Conservation (phyloP, 1,284 basidiomycete genomes). For the Exsudoporus floridanus region DNA sequence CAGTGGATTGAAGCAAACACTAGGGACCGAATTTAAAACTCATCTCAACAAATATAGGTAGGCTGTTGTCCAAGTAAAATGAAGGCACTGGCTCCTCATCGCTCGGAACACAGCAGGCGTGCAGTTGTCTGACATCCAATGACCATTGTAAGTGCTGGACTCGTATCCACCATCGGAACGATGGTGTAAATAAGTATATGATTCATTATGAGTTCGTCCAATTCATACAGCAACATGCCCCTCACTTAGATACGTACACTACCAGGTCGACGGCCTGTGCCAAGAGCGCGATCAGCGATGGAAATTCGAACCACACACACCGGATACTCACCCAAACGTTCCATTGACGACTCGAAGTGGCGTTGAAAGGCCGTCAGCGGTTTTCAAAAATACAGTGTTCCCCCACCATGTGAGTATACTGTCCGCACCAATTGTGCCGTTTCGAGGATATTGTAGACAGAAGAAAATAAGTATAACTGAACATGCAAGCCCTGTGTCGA, state of each 20-base stretch:
- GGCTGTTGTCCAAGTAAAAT: not conserved
- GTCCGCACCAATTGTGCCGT: slow-evolving; percentile 44
- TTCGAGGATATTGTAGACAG: slow-evolving; percentile 44
- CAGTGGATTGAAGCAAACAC: not conserved
- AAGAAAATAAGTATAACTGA: slow-evolving; percentile 48
- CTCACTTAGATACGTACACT: not conserved
- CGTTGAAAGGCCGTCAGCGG: slow-evolving; percentile 37
- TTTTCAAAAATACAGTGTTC: slow-evolving; percentile 47
- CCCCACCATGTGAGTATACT: slow-evolving; percentile 53
- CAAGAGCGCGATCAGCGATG: not conserved
- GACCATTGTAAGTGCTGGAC: not conserved
- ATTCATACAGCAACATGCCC: not conserved
- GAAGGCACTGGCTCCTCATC: not conserved
- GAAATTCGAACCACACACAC: not conserved
- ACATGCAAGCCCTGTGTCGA: slow-evolving; percentile 49
- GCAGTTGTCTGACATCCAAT: not conserved
- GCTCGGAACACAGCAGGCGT: not conserved
- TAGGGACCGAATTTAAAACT: not conserved
- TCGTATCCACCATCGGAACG: not conserved
- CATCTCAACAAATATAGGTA: not conserved
- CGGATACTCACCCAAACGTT: slow-evolving; percentile 26
- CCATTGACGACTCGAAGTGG: slow-evolving; percentile 30
- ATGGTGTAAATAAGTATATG: slow-evolving; percentile 1
- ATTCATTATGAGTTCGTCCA: not conserved
- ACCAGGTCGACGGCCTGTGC: slow-evolving; percentile 21